phyloP scores from a whole-genome alignment of 192 early-diverging fungal genomes.

The Backusella parvicylindrica region DNA sequence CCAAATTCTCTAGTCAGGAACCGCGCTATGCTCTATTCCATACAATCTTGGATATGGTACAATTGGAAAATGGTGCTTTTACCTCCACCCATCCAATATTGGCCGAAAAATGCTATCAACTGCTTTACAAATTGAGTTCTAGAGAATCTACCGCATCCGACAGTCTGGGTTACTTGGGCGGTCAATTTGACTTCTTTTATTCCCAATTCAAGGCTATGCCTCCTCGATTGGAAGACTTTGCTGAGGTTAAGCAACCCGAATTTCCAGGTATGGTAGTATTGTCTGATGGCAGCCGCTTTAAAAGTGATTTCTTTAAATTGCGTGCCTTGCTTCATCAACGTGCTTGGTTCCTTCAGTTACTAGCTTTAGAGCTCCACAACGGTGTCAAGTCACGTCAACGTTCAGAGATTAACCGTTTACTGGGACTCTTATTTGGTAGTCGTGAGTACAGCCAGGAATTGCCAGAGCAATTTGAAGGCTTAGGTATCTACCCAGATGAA shows the following conservation, averaged over 20 bases:
- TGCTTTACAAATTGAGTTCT: constrained; percentile 80
- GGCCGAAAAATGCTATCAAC: constrained; percentile 84
- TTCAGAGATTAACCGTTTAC: constrained; percentile 30
- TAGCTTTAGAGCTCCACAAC: constrained; percentile 84
- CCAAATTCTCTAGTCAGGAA: constrained; percentile 15
- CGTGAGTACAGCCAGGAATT: neutral
- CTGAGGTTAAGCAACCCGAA: neutral
- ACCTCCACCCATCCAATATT: constrained; percentile 65
- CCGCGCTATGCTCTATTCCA: constrained; percentile 19
- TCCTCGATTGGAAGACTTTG: constrained; percentile 22
- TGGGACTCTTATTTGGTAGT: constrained; percentile 29
- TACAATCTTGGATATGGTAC: neutral
- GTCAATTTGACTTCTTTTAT: constrained; percentile 66
- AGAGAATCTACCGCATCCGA: constrained; percentile 62
- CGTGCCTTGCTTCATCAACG: constrained; percentile 74
- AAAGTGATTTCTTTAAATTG: constrained; percentile 28
- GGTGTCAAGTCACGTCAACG: constrained; percentile 34
- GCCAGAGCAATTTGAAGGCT: neutral
- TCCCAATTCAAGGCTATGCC: constrained; percentile 54
- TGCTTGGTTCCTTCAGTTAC: constrained; percentile 83
- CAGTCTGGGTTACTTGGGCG: constrained; percentile 79
- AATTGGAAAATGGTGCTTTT: constrained; percentile 9
- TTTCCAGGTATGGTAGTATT: constrained; percentile 11
- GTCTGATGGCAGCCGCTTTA: neutral
- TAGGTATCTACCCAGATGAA: neutral